These are phyloP conservation scores for Lodderomyces parapsilosis DNA, from an alignment of 1,139 yeast genomes.

Conservation along the genomic window DNA sequence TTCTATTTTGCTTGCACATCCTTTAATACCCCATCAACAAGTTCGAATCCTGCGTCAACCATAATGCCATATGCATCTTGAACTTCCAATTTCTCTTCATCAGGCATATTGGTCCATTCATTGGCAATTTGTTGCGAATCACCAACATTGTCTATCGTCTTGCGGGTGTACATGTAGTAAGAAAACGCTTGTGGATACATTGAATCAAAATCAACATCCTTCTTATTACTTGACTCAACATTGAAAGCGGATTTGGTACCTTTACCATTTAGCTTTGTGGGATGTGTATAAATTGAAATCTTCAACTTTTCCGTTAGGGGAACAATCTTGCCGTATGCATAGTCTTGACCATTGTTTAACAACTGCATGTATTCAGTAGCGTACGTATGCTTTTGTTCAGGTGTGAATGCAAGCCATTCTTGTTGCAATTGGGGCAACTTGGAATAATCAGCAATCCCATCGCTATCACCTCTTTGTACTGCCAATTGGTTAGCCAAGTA, in stretches of 20 bases:
- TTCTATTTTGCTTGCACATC: neutral
- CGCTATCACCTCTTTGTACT: neutral
- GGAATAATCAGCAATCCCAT: neutral
- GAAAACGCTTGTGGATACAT: neutral
- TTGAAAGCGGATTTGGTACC: neutral
- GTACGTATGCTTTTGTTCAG: constrained; percentile 24
- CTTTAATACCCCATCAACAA: constrained; percentile 1
- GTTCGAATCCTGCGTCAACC: constrained; percentile 27
- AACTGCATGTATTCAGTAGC: constrained; percentile 29
- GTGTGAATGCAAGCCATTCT: constrained; percentile 7
- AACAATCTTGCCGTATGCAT: constrained; percentile 31
- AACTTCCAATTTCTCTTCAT: constrained; percentile 26
- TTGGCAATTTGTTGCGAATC: neutral
- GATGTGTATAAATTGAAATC: neutral
- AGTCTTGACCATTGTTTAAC: constrained; percentile 28
- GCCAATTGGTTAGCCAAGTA: constrained; percentile 4
- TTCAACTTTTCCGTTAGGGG: constrained; percentile 16
- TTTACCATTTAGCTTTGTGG: neutral
- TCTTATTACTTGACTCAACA: neutral
- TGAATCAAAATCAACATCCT: neutral
- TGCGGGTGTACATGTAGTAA: constrained; percentile 3
- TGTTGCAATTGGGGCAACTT: neutral
- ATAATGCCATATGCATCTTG: constrained; percentile 28
- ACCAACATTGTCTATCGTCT: neutral
- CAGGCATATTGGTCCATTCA: constrained; percentile 28